Evolutionary conservation across 208 protist genomes (phyloP).

Genomic region (Tritrichomonas foetus): DNA sequence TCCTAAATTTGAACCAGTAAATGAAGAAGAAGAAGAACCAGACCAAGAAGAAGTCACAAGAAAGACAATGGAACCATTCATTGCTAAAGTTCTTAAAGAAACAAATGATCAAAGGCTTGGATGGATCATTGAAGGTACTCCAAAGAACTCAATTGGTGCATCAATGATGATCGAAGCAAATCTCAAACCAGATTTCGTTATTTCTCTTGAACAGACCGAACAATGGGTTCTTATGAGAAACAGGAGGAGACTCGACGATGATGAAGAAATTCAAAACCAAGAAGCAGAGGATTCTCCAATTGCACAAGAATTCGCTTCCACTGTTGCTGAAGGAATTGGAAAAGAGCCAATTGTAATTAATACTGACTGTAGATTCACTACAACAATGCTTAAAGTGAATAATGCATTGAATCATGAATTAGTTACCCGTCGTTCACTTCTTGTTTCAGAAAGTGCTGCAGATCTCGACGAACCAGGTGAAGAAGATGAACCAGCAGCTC

Average conservation of each 20-base stretch:
- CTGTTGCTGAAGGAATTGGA: not conserved
- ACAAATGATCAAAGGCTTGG: not conserved
- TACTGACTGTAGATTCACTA: not conserved
- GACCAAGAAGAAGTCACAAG: not conserved
- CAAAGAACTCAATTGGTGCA: not conserved
- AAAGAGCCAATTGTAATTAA: not conserved
- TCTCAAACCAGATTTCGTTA: constrained; percentile 26
- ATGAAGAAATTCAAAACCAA: constrained; percentile 27
- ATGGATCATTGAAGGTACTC: constrained; percentile 38
- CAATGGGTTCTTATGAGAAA: not conserved
- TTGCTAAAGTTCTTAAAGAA: not conserved
- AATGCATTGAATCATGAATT: not conserved
- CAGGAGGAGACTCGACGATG: not conserved
- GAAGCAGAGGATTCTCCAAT: not conserved
- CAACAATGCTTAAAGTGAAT: not conserved
- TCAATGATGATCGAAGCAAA: not conserved
- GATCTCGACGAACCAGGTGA: not conserved
- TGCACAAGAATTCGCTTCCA: not conserved
- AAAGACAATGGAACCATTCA: constrained; percentile 21
- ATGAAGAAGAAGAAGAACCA: constrained; percentile 26
- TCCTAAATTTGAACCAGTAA: not conserved
- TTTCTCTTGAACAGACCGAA: not conserved
- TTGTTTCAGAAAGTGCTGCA: not conserved
- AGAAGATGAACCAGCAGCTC: not conserved
- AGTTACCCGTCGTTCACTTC: not conserved